Conservation (phyloP, 495 filamentous ascomycete genomes). For the Talaromyces wortmannii region DNA sequence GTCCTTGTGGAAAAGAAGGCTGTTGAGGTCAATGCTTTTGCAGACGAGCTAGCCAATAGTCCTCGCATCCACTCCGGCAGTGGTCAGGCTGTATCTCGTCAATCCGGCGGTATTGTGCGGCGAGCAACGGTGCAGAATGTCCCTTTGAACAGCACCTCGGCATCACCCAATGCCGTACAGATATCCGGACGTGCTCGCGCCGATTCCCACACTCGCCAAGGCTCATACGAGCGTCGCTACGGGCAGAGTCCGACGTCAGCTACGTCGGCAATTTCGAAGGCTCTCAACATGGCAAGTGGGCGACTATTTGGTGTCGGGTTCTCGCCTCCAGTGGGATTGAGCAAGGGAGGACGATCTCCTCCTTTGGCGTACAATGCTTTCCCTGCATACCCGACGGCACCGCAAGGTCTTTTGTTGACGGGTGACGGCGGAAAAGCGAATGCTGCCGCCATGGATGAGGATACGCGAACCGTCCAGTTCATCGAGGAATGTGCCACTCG, state of each 20-base stretch:
- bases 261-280: conserved; percentile 87
- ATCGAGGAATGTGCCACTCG: conserved; percentile 89
- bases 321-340: conserved; percentile 61
- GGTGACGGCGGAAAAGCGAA: conserved; percentile 56
- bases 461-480: conserved; percentile 64
- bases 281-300: conserved; percentile 87
- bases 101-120: conserved; percentile 48
- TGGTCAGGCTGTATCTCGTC: conserved; percentile 23
- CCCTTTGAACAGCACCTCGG: conserved; percentile 47
- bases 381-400: conserved; percentile 74
- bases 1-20: conserved; percentile 91
- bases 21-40: conserved; percentile 94
- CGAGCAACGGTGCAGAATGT: conserved; percentile 61
- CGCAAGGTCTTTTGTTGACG: conserved; percentile 51
- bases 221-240: conserved; percentile 74
- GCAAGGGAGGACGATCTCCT: conserved; percentile 60
- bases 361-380: conserved; percentile 75
- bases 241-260: conserved; percentile 71
- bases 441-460: conserved; percentile 61
- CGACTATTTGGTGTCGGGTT: conserved; percentile 72
- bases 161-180: conserved; percentile 59
- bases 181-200: conserved; percentile 55
- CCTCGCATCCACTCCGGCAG: conserved; percentile 46
- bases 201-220: conserved; percentile 57
- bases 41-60: conserved; percentile 84